Evolutionary conservation across 192 early-diverging fungal species (phyloP).

Genomic region (Entophlyctis luteolus): DNA sequence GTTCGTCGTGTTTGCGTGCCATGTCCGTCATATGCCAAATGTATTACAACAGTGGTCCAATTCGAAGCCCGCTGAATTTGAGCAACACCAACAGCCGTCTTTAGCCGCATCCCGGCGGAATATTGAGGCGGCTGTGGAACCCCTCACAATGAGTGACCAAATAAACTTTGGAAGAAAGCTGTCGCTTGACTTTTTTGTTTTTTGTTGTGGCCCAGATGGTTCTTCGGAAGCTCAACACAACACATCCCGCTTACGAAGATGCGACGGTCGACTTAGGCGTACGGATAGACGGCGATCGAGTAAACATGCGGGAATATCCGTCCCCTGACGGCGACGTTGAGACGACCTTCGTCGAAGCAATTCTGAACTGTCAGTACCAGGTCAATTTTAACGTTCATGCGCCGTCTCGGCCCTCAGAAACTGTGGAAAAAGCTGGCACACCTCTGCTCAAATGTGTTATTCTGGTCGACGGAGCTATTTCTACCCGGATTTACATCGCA

Average conservation of each 20-base stretch:
- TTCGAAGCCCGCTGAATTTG: constrained; percentile 85
- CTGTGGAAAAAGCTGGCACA: background rate
- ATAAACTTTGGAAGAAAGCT: background rate
- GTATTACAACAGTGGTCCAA: constrained; percentile 94
- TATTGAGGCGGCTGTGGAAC: background rate
- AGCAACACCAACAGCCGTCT: background rate
- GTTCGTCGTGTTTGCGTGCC: background rate
- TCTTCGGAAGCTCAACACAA: background rate
- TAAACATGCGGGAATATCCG: background rate
- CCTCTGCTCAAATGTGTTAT: background rate
- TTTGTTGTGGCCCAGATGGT: background rate
- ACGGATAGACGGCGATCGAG: background rate
- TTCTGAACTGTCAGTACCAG: background rate
- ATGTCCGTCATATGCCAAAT: too few species aligned
- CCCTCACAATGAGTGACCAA: background rate
- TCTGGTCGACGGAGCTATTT: background rate
- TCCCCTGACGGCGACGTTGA: background rate
- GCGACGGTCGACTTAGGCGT: background rate
- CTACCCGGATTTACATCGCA: background rate
- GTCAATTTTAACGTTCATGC: too few species aligned
- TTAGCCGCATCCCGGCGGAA: background rate
- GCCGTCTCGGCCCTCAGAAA: background rate
- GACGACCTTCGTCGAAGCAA: background rate
- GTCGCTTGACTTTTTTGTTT: background rate
- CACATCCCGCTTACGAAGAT: background rate